Conservation (phyloP, 2,329 filamentous ascomycete species). For the Colletotrichum sp. region DNA sequence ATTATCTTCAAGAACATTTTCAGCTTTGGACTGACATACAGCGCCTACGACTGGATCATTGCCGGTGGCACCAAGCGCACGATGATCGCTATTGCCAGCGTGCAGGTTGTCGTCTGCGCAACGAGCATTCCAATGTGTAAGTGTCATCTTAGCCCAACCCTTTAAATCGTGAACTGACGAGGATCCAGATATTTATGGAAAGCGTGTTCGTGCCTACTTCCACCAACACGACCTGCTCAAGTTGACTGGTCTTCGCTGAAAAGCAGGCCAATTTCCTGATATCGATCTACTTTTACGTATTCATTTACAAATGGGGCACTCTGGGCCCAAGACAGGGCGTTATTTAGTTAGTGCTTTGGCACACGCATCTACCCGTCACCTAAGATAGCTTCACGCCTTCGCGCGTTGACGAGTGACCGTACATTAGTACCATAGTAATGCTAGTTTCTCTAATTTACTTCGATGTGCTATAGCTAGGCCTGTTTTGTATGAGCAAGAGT, state of each 20-base stretch:
- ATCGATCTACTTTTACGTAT: neutral
- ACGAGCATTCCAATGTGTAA: slow-evolving; percentile 80
- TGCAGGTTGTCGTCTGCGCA: slow-evolving; percentile 79
- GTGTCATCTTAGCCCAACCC: slow-evolving; percentile 37
- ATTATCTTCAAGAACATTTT: slow-evolving; percentile 96
- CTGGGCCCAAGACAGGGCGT: neutral
- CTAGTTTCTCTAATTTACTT: neutral
- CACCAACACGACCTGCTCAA: slow-evolving; percentile 75
- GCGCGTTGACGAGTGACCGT: neutral
- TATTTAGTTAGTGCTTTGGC: neutral
- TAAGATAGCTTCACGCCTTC: neutral
- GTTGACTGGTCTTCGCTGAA: slow-evolving; percentile 40
- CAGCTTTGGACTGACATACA: slow-evolving; percentile 83
- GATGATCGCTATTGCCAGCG: slow-evolving; percentile 75
- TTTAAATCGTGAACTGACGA: neutral
- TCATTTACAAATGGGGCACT: neutral
- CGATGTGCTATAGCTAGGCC: neutral
- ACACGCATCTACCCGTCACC: neutral
- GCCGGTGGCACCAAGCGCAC: slow-evolving; percentile 61
- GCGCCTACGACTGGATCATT: slow-evolving; percentile 83
- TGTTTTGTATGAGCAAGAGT: neutral
- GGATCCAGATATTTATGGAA: slow-evolving; percentile 74
- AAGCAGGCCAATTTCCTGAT: neutral
- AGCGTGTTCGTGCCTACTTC: slow-evolving; percentile 77
- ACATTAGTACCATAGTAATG: neutral